phyloP scores from a whole-genome alignment of 225 moss, liverwort and hornwort genomes.

The Pleurozium schreberi region DNA sequence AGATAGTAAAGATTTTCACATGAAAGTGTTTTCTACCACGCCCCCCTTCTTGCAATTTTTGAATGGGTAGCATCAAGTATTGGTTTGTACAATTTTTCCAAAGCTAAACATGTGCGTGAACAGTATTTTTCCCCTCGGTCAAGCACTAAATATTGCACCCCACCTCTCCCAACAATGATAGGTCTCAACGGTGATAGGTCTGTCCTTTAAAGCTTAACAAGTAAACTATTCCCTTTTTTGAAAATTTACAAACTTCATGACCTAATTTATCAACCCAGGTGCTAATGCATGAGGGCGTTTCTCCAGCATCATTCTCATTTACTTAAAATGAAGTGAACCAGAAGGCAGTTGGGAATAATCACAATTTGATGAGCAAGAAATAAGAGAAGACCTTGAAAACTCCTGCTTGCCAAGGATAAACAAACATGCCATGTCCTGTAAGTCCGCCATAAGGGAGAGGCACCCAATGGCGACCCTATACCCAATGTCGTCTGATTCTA shows the following conservation, averaged over 20 bases:
- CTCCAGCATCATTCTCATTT: background rate
- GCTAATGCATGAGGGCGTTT: background rate
- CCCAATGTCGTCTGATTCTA: no score
- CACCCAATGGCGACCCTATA: no score
- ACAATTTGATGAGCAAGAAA: background rate
- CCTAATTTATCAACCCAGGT: background rate
- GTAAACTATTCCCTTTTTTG: background rate
- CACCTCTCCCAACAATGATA: no score
- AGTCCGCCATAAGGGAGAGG: background rate
- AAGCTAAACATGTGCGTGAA: no score
- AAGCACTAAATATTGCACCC: no score
- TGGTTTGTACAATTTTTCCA: no score
- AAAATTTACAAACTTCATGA: background rate
- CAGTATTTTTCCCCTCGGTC: no score
- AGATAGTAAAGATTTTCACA: no score
- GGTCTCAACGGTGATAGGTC: no score
- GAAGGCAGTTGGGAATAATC: background rate
- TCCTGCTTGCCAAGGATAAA: background rate
- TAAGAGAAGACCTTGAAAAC: background rate
- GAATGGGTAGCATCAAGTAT: no score
- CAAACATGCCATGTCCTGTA: background rate
- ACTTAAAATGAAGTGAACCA: background rate
- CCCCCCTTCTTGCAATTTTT: no score
- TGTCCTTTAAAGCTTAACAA: background rate
- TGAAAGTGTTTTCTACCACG: no score